Evolutionary conservation across 2,329 filamentous ascomycete species (phyloP).

Genomic region (Botrytis medusae): DNA sequence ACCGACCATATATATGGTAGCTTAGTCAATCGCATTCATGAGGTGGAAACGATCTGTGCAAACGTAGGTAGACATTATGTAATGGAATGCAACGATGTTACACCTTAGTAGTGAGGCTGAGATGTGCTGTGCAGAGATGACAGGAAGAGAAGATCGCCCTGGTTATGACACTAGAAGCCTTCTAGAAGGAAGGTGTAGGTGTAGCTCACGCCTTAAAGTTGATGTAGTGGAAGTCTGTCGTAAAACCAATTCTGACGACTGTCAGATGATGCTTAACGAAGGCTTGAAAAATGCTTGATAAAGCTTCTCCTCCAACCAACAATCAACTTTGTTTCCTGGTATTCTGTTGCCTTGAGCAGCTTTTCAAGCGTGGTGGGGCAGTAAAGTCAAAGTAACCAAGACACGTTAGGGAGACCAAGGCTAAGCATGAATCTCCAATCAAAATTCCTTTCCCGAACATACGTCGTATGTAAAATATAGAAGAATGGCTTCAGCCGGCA

Average conservation of each 20-base stretch:
- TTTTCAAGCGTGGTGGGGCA: not conserved
- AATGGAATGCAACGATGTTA: not conserved
- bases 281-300: not conserved
- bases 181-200: not conserved
- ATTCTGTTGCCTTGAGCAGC: not conserved
- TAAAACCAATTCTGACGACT: not conserved
- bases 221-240: not conserved
- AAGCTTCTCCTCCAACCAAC: not conserved
- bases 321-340: not conserved
- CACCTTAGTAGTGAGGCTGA: not conserved
- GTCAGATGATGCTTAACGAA: not conserved
- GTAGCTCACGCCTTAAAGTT: not conserved
- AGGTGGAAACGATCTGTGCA: not conserved
- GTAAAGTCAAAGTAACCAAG: not conserved
- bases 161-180: not conserved
- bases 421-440: not conserved
- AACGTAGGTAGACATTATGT: not conserved
- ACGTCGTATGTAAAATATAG: not conserved
- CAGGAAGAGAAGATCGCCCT: not conserved
- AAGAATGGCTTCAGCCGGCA: not conserved
- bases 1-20: not conserved
- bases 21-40: not conserved
- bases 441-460: not conserved
- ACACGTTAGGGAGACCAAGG: not conserved
- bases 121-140: not conserved